A percentile compares a stretch with the other conserved stretches of the same genome.
These are phyloP conservation scores for Podila epicladia DNA, from an alignment of 192 early-diverging fungal genomes.

Conservation along the genomic window DNA sequence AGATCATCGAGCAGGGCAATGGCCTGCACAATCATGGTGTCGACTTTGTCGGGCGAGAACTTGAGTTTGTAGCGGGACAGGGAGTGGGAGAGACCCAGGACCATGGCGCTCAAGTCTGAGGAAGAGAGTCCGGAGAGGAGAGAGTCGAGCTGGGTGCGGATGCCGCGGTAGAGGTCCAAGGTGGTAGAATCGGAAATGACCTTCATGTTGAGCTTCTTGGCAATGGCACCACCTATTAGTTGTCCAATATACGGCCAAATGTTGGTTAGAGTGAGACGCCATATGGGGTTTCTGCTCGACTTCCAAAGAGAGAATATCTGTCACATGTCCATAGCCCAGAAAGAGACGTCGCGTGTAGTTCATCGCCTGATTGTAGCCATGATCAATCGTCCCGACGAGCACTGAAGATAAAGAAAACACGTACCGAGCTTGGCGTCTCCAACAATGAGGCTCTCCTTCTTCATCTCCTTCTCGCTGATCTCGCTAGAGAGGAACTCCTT, in stretches of 20 bases:
- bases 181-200: slow-evolving; percentile 85
- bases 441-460: slow-evolving; percentile 91
- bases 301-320: too few species aligned
- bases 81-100: slow-evolving; percentile 98
- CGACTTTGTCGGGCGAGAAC: slow-evolving; percentile 99
- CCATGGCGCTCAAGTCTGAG: slow-evolving; percentile 91
- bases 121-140: slow-evolving; percentile 88
- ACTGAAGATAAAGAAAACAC: slow-evolving; percentile 5
- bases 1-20: slow-evolving; percentile 97
- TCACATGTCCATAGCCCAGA: too few species aligned
- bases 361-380: slow-evolving; percentile 55
- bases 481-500: slow-evolving; percentile 91
- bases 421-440: slow-evolving; percentile 94
- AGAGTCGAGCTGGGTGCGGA: slow-evolving; percentile 91
- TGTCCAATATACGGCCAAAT: background rate
- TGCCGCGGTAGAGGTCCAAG: slow-evolving; percentile 95
- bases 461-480: slow-evolving; percentile 87
- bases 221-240: slow-evolving; percentile 63
- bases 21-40: slow-evolving; percentile 99
- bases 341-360: too few species aligned
- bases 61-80: slow-evolving; percentile 99
- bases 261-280: background rate
- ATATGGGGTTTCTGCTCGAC: too few species aligned
- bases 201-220: slow-evolving; percentile 78
- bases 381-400: slow-evolving; percentile 58